A percentile compares a stretch with the other conserved stretches of the same genome.
phyloP scores from a whole-genome alignment of 371 early-diverging fungal species.

The Funneliformis caledonium region DNA sequence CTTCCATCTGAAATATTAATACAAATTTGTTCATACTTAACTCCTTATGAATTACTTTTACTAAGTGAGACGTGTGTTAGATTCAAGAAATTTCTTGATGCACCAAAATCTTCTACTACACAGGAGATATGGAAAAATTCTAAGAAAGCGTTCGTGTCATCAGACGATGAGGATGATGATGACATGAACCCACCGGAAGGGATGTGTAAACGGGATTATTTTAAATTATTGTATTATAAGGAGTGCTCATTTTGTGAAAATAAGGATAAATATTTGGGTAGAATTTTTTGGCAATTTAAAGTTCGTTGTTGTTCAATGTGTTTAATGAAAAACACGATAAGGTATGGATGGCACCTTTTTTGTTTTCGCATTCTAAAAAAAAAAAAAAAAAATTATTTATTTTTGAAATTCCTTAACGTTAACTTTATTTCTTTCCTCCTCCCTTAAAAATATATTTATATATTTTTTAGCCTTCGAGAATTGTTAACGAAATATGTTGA shows the following conservation, averaged over 20 bases:
- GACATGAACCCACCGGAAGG: not conserved
- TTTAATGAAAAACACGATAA: constrained; percentile 9
- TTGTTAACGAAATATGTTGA: not conserved
- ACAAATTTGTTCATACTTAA: constrained; percentile 23
- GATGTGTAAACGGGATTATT: not conserved
- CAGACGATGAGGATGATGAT: not conserved
- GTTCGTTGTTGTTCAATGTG: constrained; percentile 11
- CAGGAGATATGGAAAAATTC: constrained; percentile 17
- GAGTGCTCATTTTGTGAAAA: not conserved
- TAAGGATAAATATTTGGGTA: not conserved
- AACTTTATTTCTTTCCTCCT: too few species aligned
- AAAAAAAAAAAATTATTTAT: too few species aligned
- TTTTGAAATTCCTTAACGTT: too few species aligned
- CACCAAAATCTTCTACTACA: constrained; percentile 21
- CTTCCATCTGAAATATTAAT: constrained; percentile 34
- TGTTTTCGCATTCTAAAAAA: too few species aligned
- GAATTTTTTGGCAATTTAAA: constrained; percentile 13
- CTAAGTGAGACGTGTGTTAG: not conserved
- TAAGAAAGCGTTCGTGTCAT: not conserved
- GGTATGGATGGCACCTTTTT: not conserved
- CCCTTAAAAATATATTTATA: not conserved
- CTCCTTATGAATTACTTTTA: constrained; percentile 26
- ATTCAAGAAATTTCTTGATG: constrained; percentile 21
- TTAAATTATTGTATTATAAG: not conserved
- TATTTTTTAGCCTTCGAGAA: not conserved